These are phyloP conservation scores for Houttuynia cordata DNA, from an alignment of 164 flowering plant genomes.

Conservation along the genomic window DNA sequence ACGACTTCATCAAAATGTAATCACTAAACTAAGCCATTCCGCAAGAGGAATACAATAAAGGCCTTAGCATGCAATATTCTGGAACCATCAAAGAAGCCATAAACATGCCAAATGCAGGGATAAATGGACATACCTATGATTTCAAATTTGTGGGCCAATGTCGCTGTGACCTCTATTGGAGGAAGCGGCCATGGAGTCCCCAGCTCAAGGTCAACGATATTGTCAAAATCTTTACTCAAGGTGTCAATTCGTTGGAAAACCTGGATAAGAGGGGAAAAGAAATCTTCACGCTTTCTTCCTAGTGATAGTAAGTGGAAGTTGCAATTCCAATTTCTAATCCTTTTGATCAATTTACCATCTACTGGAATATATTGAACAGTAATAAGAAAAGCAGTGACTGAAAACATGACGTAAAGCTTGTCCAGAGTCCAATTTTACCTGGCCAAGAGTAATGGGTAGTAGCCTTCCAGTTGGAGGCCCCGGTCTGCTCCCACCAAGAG, in stretches of 20 bases:
- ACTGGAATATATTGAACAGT: no score
- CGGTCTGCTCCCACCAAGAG: slow-evolving; percentile 43
- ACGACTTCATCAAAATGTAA: no score
- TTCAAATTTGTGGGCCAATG: slow-evolving; percentile 94
- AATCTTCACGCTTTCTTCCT: background rate
- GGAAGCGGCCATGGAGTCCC: slow-evolving; percentile 96
- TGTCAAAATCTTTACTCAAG: slow-evolving; percentile 87
- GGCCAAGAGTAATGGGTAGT: slow-evolving; percentile 88
- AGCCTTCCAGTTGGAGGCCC: slow-evolving; percentile 76
- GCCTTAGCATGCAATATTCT: background rate
- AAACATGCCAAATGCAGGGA: background rate
- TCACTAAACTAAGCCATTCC: background rate
- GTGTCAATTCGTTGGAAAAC: slow-evolving; percentile 91
- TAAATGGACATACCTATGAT: slow-evolving; percentile 47
- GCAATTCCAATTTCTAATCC: no score
- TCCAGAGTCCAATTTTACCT: slow-evolving; percentile 42
- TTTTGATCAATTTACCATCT: no score
- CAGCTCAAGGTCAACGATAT: slow-evolving; percentile 76
- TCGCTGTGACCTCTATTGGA: slow-evolving; percentile 71
- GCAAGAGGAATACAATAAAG: background rate
- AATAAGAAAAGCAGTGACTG: no score
- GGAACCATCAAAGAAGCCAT: background rate
- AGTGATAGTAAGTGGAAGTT: no score
- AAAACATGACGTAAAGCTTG: no score
- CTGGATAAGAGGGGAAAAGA: slow-evolving; percentile 18